These are phyloP conservation scores for Rhamnella rubrinervis DNA, from an alignment of 331 rosid species.

Conservation along the genomic window DNA sequence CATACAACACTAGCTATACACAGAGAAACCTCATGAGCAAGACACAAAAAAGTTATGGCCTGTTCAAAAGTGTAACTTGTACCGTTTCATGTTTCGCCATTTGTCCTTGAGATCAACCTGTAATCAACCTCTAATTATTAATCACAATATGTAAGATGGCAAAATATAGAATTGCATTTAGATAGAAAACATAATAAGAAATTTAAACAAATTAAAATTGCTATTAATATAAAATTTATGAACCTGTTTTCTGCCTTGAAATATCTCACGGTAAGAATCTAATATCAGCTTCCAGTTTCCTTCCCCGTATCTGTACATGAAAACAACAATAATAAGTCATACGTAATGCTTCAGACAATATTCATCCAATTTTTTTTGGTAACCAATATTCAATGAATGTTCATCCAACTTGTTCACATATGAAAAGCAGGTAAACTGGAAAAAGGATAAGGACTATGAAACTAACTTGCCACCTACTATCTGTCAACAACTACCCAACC, in stretches of 20 bases:
- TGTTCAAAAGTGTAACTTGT: too few relatives aligned
- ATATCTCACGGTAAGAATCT: constrained; percentile 44
- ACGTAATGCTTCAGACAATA: neutral
- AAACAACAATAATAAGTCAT: constrained; percentile 21
- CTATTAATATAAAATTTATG: constrained; percentile 4
- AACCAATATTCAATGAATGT: too few relatives aligned
- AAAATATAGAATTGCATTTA: neutral
- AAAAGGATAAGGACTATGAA: neutral
- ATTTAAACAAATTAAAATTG: too few relatives aligned
- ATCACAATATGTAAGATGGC: too few relatives aligned
- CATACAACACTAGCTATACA: too few relatives aligned
- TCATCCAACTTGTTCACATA: neutral
- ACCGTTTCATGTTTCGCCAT: too few relatives aligned
- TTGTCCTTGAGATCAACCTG: too few relatives aligned
- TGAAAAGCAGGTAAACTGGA: neutral
- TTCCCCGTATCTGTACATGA: constrained; percentile 57
- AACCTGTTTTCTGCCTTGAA: constrained; percentile 74
- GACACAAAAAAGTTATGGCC: too few relatives aligned
- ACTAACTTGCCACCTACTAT: neutral
- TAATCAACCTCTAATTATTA: too few relatives aligned
- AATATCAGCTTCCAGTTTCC: constrained; percentile 77
- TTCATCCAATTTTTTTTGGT: too few relatives aligned
- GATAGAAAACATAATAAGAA: neutral
- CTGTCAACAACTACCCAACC: neutral
- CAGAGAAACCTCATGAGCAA: too few relatives aligned